Percentiles rank a stretch among this genome's conserved stretches.
Evolutionary conservation across 1,139 yeast genomes (phyloP).

Genomic region (Wickerhamomyces sp.): DNA sequence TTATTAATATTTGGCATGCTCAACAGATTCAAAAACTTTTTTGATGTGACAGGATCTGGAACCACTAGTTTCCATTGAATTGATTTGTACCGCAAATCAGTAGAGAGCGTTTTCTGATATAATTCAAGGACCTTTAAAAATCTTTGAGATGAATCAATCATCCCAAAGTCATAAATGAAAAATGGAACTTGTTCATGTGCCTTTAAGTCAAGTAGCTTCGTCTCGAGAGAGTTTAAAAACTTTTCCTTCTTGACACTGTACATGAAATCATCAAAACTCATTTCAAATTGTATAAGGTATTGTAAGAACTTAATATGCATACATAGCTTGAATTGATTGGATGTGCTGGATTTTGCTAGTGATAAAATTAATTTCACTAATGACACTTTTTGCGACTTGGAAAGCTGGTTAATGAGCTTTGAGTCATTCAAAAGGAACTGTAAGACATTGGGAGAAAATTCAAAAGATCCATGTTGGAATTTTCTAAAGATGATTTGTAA

Average conservation of each 20-base stretch:
- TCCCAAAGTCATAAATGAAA: constrained; percentile 12
- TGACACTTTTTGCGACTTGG: constrained; percentile 11
- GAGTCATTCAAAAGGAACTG: constrained; percentile 11
- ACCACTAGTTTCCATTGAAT: constrained; percentile 17
- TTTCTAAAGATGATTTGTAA: constrained; percentile 18
- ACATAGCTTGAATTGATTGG: constrained; percentile 14
- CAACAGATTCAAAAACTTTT: constrained; percentile 11
- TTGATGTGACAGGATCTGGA: constrained; percentile 6
- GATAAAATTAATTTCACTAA: constrained; percentile 17
- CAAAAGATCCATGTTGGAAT: constrained; percentile 13
- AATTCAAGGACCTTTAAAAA: constrained; percentile 3
- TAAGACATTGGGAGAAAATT: constrained; percentile 4
- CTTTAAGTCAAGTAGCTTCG: constrained; percentile 1
- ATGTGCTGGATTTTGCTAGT: constrained; percentile 14
- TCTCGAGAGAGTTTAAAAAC: constrained; percentile 9
- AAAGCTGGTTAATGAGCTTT: neutral
- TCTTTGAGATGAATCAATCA: constrained; percentile 7
- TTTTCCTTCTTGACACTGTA: constrained; percentile 10
- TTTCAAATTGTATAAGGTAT: constrained; percentile 11
- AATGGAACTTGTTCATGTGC: constrained; percentile 10
- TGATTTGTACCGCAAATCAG: neutral
- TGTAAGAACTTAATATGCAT: constrained; percentile 19
- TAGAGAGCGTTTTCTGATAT: neutral
- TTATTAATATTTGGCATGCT: constrained; percentile 10
- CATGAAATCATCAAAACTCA: constrained; percentile 15